phyloP scores from a whole-genome alignment of 441 rosid genomes.

The Pelargonium australe region DNA sequence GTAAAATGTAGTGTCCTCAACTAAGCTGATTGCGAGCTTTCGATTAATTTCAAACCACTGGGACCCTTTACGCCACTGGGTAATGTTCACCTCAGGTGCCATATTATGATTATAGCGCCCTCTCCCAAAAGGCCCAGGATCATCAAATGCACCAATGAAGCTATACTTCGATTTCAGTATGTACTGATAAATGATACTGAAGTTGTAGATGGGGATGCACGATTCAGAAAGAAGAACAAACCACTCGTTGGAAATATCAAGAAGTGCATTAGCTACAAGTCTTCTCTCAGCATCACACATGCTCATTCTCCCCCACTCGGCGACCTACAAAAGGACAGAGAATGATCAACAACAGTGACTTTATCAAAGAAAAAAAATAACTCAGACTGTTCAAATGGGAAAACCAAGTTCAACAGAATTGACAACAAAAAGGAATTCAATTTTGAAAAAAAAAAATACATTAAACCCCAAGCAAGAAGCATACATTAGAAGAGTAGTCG shows the following conservation, averaged over 20 bases:
- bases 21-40: slow-evolving; percentile 55
- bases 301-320: slow-evolving; percentile 68
- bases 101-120: slow-evolving; percentile 72
- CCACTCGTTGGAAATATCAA: slow-evolving; percentile 80
- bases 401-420: slow-evolving; percentile 74
- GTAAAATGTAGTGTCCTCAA: slow-evolving; percentile 55
- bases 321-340: slow-evolving; percentile 35
- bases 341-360: background rate
- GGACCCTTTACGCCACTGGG: slow-evolving; percentile 89
- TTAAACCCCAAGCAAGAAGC: no score
- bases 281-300: slow-evolving; percentile 85
- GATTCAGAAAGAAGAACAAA: slow-evolving; percentile 89
- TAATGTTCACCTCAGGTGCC: slow-evolving; percentile 70
- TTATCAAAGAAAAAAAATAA: background rate
- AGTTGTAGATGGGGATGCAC: slow-evolving; percentile 72
- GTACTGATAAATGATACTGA: slow-evolving; percentile 63
- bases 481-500: no score
- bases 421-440: slow-evolving; percentile 61
- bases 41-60: slow-evolving; percentile 93
- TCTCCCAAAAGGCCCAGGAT: slow-evolving; percentile 73
- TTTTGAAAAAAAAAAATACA: background rate
- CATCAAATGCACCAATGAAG: slow-evolving; percentile 81
- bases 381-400: slow-evolving; percentile 50
- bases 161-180: slow-evolving; percentile 53
- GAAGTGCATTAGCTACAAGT: slow-evolving; percentile 77